Evolutionary conservation across 495 filamentous ascomycete genomes (phyloP), one percentile per base, ranked within the genome.

Genomic region (Trichoderma virens): DNA sequence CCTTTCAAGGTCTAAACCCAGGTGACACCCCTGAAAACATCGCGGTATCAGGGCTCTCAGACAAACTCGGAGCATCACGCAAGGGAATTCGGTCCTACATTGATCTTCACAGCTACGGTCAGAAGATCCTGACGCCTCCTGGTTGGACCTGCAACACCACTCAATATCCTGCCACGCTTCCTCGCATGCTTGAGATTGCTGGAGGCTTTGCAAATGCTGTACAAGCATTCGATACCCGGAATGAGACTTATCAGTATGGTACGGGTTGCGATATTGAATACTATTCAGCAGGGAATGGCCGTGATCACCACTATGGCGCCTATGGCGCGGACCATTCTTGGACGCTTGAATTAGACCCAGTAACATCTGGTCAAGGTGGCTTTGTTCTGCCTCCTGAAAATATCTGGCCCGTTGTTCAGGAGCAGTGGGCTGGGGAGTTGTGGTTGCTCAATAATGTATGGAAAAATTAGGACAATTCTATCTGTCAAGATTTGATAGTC

Each of bases 101-200:
- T 64, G 85, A 88, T 71, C 82, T 79, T 70, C 85, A 88, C 69
- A 76, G 76, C 18, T 88, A 87, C 71, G 74, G 75, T 2, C 85
- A 88, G 69, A 70, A 79, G 5, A 78, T 75, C 35, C 38, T 72
- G 25, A 65, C 72, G 0, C 71, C 74, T 0, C 75, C 74, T 39
- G 74, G 76, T 1, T 75, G 76, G 20, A 75, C 75, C 18, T 70
- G 70, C 59, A 82, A 87, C 67, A 61, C 69, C 64, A 67, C 70
- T 35, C 66, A 77, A 14, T 80, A 84, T 65, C 81, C 80, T 31
- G 80, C 79, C 4, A 68, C 64, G 0, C 80, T 79, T 61, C 71
- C 68, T 5, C 51, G 51, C 0, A 56, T 56, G 51, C 51, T 56
- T 18, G 25, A 56, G 51, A 25, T 56, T 16, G 51, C 25, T 8